A percentile compares a stretch with the other conserved stretches of the same genome.
Conservation (phyloP, 805 yeast species). For the Lipomyces mesembrius region DNA sequence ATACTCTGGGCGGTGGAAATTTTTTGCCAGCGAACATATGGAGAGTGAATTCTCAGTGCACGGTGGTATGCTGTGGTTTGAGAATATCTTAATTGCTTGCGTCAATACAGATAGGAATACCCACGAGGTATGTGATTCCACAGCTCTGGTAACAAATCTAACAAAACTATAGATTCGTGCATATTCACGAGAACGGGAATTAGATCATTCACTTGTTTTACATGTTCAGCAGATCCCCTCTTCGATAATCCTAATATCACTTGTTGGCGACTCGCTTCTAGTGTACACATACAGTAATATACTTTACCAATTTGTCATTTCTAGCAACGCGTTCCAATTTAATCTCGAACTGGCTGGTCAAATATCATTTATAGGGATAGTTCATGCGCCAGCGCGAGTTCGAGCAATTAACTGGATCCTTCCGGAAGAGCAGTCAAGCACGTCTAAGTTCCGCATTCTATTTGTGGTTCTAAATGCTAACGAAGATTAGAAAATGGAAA, state of each 20-base stretch:
- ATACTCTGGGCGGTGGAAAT: slow-evolving; percentile 54
- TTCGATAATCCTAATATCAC: slow-evolving; percentile 43
- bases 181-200: slow-evolving; percentile 47
- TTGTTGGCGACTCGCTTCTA: slow-evolving; percentile 43
- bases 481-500: slow-evolving; percentile 24
- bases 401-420: slow-evolving; percentile 45
- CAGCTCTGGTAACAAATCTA: neutral
- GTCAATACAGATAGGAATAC: slow-evolving; percentile 41
- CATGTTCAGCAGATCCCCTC: slow-evolving; percentile 43
- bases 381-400: slow-evolving; percentile 49
- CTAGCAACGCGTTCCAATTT: slow-evolving; percentile 31
- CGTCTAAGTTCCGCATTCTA: neutral
- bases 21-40: slow-evolving; percentile 47
- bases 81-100: slow-evolving; percentile 46
- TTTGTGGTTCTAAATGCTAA: neutral
- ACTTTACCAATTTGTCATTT: slow-evolving; percentile 42
- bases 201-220: slow-evolving; percentile 44
- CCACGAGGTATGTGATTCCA: slow-evolving; percentile 28
- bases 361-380: slow-evolving; percentile 46
- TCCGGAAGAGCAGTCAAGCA: slow-evolving; percentile 37
- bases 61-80: slow-evolving; percentile 50
- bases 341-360: slow-evolving; percentile 44
- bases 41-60: slow-evolving; percentile 46
- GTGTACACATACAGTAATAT: slow-evolving; percentile 46
- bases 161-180: slow-evolving; percentile 43